These are phyloP conservation scores for Calcarisporium arbuscula DNA, from an alignment of 2,329 filamentous ascomycete genomes.

Conservation along the genomic window DNA sequence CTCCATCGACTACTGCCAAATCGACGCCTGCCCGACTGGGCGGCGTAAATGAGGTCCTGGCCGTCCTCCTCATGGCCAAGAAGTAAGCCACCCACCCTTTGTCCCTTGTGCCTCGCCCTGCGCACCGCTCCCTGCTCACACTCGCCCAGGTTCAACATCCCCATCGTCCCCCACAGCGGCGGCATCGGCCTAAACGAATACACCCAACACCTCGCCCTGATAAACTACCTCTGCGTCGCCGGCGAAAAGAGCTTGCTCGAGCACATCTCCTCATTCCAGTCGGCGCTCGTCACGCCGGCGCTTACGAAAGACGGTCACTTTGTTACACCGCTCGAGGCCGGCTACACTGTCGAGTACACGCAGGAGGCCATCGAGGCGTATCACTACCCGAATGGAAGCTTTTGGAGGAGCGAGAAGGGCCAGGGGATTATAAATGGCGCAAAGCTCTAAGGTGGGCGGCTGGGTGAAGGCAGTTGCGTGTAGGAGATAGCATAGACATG, in stretches of 20 bases:
- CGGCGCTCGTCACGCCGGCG: slow-evolving; percentile 5
- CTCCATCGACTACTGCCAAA: slow-evolving; percentile 81
- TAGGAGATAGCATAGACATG: too few species aligned
- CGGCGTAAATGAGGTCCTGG: slow-evolving; percentile 84
- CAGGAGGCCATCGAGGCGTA: slow-evolving; percentile 7
- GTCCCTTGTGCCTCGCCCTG: too few species aligned
- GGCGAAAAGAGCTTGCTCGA: slow-evolving; percentile 11
- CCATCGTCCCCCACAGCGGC: slow-evolving; percentile 11
- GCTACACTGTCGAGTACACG: slow-evolving; percentile 11
- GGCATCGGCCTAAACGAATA: slow-evolving; percentile 12
- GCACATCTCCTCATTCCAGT: slow-evolving; percentile 9
- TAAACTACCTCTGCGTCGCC: slow-evolving; percentile 10
- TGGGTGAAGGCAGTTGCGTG: too few species aligned
- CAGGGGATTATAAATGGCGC: slow-evolving; percentile 10
- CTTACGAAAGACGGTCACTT: slow-evolving; percentile 10
- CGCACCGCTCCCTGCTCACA: not conserved
- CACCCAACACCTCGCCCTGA: slow-evolving; percentile 10
- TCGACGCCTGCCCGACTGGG: slow-evolving; percentile 84
- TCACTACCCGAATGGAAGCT: slow-evolving; percentile 7
- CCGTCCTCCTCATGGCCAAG: slow-evolving; percentile 66
- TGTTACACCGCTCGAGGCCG: slow-evolving; percentile 8
- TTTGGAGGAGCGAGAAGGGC: slow-evolving; percentile 10
- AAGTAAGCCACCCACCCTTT: slow-evolving; percentile 1
- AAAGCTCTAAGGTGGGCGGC: too few species aligned
- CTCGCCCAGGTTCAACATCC: slow-evolving; percentile 8